Evolutionary conservation across 2,329 filamentous ascomycete species (phyloP).

Genomic region (Acarospora socialis): DNA sequence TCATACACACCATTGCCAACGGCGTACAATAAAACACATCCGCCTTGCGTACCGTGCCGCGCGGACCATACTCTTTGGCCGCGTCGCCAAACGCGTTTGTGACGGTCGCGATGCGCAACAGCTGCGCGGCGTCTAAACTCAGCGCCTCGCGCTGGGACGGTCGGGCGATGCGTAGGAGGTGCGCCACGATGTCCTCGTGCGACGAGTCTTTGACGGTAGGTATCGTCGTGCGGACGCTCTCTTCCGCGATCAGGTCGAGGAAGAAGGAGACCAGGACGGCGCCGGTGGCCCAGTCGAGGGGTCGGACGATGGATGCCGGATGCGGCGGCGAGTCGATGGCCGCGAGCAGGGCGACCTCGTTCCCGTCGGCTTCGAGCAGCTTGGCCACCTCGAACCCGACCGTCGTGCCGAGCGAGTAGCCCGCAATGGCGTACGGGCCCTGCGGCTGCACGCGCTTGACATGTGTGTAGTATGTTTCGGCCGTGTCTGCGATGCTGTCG

Average conservation of each 20-base stretch:
- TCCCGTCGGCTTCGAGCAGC: conserved; percentile 22
- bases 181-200: too few relatives aligned
- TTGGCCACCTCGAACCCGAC: conserved; percentile 37
- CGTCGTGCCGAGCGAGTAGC: conserved; percentile 35
- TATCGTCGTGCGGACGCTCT: too few relatives aligned
- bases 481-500: conserved; percentile 23
- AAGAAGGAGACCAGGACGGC: conserved; percentile 25
- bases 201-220: too few relatives aligned
- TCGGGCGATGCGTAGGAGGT: too few relatives aligned
- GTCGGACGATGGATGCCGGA: conserved; percentile 25
- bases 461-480: conserved; percentile 25
- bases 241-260: conserved; percentile 21
- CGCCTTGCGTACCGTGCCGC: too few relatives aligned
- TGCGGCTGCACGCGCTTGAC: conserved; percentile 28
- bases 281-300: conserved; percentile 23
- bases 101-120: too few relatives aligned
- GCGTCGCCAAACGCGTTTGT: too few relatives aligned
- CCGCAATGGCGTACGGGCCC: conserved; percentile 36
- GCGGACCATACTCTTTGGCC: too few relatives aligned
- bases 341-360: conserved; percentile 28
- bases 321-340: conserved; percentile 32
- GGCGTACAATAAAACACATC: too few relatives aligned
- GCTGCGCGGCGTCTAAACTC: too few relatives aligned
- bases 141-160: too few relatives aligned
- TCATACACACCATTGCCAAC: too few relatives aligned